Percentiles rank a stretch among this genome's conserved stretches.
Evolutionary conservation across 495 filamentous ascomycete genomes (phyloP).

Genomic region (Talaromyces trachyspermus): DNA sequence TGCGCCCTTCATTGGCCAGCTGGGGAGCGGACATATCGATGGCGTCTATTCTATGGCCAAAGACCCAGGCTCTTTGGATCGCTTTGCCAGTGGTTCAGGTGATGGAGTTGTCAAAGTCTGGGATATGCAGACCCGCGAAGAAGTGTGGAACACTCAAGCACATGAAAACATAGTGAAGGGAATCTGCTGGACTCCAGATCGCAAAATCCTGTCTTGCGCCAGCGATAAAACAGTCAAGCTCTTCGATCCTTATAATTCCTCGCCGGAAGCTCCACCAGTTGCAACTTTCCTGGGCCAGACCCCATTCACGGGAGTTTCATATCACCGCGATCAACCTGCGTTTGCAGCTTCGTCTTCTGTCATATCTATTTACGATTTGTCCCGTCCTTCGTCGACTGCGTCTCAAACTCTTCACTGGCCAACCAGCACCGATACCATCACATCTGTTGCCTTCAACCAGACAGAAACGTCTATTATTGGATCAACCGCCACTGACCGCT

Average conservation of each 20-base stretch:
- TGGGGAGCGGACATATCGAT: constrained; percentile 89
- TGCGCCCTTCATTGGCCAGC: constrained; percentile 79
- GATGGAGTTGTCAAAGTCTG: constrained; percentile 92
- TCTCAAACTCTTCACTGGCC: constrained; percentile 82
- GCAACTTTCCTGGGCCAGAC: constrained; percentile 75
- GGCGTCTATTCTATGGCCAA: constrained; percentile 75
- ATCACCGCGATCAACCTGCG: constrained; percentile 63
- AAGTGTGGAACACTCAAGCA: constrained; percentile 73
- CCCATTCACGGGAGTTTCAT: constrained; percentile 77
- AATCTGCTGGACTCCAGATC: constrained; percentile 76
- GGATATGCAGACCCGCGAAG: constrained; percentile 72
- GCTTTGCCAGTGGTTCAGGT: constrained; percentile 72
- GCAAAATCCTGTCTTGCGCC: constrained; percentile 83
- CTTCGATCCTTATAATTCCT: constrained; percentile 78
- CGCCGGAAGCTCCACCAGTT: constrained; percentile 53
- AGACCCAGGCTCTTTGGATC: constrained; percentile 58
- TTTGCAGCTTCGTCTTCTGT: constrained; percentile 75
- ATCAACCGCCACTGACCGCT: constrained; percentile 75
- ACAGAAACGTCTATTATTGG: constrained; percentile 85
- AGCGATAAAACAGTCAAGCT: constrained; percentile 82
- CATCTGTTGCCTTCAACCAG: constrained; percentile 82
- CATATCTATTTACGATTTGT: constrained; percentile 83
- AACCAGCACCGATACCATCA: constrained; percentile 86
- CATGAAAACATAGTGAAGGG: constrained; percentile 90
- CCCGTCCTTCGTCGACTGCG: constrained; percentile 60